These are phyloP conservation scores for Alectoria sarmentosa DNA, from an alignment of 495 filamentous ascomycete species.

Conservation along the genomic window DNA sequence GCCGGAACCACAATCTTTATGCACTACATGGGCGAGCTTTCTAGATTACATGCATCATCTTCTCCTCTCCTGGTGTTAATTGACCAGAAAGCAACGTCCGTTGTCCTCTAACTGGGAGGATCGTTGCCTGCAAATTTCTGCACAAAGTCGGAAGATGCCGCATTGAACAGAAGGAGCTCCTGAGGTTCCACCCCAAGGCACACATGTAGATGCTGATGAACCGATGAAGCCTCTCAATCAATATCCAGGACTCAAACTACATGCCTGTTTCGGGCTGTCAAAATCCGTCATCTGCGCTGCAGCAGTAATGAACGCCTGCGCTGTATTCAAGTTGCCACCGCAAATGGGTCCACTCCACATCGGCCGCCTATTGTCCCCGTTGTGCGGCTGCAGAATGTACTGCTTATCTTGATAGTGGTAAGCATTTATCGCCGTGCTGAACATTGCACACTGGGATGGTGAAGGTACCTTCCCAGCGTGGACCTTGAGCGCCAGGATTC, in stretches of 20 bases:
- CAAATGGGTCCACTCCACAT: constrained; percentile 30
- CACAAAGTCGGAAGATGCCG: too few species aligned
- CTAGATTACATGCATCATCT: not conserved
- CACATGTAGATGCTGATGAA: not conserved
- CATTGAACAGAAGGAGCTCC: too few species aligned
- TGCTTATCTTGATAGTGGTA: constrained; percentile 21
- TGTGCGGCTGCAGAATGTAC: constrained; percentile 29
- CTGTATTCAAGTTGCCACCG: constrained; percentile 21
- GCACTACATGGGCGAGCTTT: not conserved
- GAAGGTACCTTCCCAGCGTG: constrained; percentile 30
- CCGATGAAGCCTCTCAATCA: not conserved
- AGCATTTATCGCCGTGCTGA: constrained; percentile 15
- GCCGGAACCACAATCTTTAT: not conserved
- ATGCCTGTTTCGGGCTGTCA: constrained; percentile 26
- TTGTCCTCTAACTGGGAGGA: not conserved
- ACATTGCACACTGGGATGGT: constrained; percentile 32
- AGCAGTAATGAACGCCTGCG: constrained; percentile 25
- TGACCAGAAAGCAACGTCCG: not conserved
- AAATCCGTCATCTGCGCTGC: constrained; percentile 27
- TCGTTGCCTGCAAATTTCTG: not conserved
- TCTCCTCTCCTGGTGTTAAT: too few species aligned
- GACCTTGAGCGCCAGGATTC: constrained; percentile 25
- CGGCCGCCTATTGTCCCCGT: constrained; percentile 27
- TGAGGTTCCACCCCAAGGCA: not conserved
- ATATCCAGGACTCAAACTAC: constrained; percentile 17